These are phyloP conservation scores for Pseudogymnoascus sp. DNA, from an alignment of 2,329 filamentous ascomycete species.

Conservation along the genomic window DNA sequence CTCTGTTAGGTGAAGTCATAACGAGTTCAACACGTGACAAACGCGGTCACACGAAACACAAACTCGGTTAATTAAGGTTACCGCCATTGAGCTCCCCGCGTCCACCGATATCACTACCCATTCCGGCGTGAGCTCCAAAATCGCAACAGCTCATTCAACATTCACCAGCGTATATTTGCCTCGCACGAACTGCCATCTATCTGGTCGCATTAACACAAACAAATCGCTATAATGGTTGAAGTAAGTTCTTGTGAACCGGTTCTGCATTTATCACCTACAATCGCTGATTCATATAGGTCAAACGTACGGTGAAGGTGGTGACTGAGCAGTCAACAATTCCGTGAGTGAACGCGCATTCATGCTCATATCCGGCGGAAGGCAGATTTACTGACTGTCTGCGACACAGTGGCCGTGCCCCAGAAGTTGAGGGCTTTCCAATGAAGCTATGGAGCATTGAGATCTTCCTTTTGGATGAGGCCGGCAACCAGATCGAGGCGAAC, in stretches of 20 bases:
- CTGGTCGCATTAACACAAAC: neutral
- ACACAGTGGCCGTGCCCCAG: conserved; percentile 68
- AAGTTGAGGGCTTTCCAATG: conserved; percentile 84
- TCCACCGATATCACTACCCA: conserved; percentile 17
- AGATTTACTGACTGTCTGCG: conserved; percentile 20
- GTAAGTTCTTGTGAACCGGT: conserved; percentile 2
- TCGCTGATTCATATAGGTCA: conserved; percentile 44
- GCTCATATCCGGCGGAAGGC: neutral
- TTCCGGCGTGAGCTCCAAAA: conserved; percentile 20
- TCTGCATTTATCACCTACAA: conserved; percentile 9
- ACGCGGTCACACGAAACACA: conserved; percentile 12
- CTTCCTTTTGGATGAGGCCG: conserved; percentile 76
- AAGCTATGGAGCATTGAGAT: conserved; percentile 86
- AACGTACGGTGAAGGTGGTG: conserved; percentile 86
- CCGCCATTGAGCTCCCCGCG: conserved; percentile 13
- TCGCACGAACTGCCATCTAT: neutral
- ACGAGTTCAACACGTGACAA: conserved; percentile 8
- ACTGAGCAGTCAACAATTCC: conserved; percentile 74
- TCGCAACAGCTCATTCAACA: conserved; percentile 16
- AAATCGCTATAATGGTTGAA: conserved; percentile 10
- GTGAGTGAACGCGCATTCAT: conserved; percentile 40
- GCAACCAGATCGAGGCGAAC: conserved; percentile 73
- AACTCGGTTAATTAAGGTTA: conserved; percentile 12
- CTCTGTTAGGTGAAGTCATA: neutral
- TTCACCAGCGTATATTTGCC: conserved; percentile 6